A percentile compares a stretch with the other conserved stretches of the same genome.
Evolutionary conservation across 495 filamentous ascomycete species (phyloP).

Genomic region (Xylaria sp.): DNA sequence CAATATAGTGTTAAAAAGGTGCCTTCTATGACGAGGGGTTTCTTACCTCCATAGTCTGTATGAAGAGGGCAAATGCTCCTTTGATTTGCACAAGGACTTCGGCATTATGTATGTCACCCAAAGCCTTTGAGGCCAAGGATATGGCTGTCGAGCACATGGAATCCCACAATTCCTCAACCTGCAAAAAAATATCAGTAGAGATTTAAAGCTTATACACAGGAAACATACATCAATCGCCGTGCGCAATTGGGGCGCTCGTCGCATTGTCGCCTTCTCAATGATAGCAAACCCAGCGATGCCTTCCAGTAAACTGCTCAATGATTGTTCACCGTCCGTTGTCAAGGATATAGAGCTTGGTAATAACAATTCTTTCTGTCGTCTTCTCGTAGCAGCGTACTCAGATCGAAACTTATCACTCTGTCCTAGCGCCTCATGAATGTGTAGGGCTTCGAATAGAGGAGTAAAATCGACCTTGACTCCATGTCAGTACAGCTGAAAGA

Average conservation of each 20-base stretch:
- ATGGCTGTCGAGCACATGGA: slow-evolving; percentile 94
- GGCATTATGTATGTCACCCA: slow-evolving; percentile 79
- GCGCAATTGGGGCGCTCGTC: slow-evolving; percentile 78
- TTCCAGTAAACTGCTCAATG: slow-evolving; percentile 85
- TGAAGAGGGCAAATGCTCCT: slow-evolving; percentile 89
- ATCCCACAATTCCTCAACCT: slow-evolving; percentile 98
- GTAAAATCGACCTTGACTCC: slow-evolving; percentile 70
- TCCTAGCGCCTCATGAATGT: slow-evolving; percentile 95
- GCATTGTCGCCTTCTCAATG: slow-evolving; percentile 92
- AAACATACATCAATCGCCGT: slow-evolving; percentile 78
- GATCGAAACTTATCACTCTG: slow-evolving; percentile 88
- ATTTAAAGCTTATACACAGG: background rate
- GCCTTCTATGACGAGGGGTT: slow-evolving; percentile 11
- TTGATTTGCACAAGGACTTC: slow-evolving; percentile 90
- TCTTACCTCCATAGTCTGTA: slow-evolving; percentile 91
- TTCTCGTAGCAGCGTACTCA: slow-evolving; percentile 88
- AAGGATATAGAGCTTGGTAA: slow-evolving; percentile 76
- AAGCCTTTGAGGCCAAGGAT: slow-evolving; percentile 74
- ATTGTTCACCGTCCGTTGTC: slow-evolving; percentile 74
- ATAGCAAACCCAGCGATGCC: slow-evolving; percentile 97
- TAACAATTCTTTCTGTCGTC: slow-evolving; percentile 89
- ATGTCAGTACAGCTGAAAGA: slow-evolving; percentile 5
- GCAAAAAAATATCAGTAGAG: slow-evolving; percentile 35
- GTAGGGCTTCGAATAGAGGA: slow-evolving; percentile 91
- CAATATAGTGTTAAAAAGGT: slow-evolving; percentile 34